These are phyloP conservation scores for Phyllosticta citribraziliensis DNA, from an alignment of 2,329 filamentous ascomycete genomes.

Conservation along the genomic window DNA sequence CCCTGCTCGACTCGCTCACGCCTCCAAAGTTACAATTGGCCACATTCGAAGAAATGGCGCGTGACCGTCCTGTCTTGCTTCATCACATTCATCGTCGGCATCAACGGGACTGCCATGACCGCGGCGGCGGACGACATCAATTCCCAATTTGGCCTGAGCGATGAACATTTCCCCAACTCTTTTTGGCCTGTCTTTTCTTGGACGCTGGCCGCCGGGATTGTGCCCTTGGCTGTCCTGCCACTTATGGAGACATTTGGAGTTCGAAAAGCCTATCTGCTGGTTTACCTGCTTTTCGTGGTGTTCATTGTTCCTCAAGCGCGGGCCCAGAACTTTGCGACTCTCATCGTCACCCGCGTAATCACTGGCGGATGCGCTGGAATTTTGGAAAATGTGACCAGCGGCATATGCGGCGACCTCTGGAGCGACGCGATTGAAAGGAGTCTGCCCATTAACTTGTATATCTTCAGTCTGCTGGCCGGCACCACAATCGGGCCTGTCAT, in stretches of 20 bases:
- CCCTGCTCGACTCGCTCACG: not conserved
- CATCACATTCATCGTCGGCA: constrained; percentile 25
- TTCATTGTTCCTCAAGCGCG: constrained; percentile 34
- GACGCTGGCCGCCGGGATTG: constrained; percentile 27
- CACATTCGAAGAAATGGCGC: constrained; percentile 23
- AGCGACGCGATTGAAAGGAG: constrained; percentile 29
- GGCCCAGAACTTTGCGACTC: constrained; percentile 35
- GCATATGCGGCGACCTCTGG: constrained; percentile 29
- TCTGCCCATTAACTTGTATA: constrained; percentile 33
- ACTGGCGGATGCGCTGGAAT: constrained; percentile 35
- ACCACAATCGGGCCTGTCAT: constrained; percentile 26
- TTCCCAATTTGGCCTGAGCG: constrained; percentile 21
- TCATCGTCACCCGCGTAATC: constrained; percentile 35
- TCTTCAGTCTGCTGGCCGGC: constrained; percentile 24
- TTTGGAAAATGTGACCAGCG: constrained; percentile 30
- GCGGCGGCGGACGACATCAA: constrained; percentile 24
- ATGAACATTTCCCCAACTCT: constrained; percentile 26
- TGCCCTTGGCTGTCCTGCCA: constrained; percentile 26
- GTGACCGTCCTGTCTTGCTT: constrained; percentile 23
- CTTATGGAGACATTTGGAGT: constrained; percentile 30
- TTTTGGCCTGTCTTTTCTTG: constrained; percentile 30
- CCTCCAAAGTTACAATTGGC: constrained; percentile 22
- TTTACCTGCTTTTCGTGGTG: constrained; percentile 29
- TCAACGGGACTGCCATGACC: constrained; percentile 30
- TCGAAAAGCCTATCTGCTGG: constrained; percentile 7